Evolutionary conservation across 352 stramenopile species (phyloP).

Genomic region (Albugo laibachii): DNA sequence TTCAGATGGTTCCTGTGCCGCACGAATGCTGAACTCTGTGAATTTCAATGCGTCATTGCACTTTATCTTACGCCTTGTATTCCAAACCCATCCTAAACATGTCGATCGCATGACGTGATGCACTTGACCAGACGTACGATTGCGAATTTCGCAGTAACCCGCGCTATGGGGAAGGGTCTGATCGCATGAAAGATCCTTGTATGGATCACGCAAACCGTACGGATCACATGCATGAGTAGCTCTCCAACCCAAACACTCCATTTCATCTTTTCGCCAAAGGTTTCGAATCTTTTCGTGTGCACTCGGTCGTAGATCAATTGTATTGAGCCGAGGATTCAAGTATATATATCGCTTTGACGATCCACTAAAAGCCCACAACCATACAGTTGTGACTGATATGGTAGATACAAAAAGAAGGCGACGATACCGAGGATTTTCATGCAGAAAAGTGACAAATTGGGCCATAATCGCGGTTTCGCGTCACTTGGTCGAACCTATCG

Average conservation of each 20-base stretch:
- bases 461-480: too few species aligned
- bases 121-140: slow-evolving; percentile 27
- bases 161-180: slow-evolving; percentile 20
- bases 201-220: slow-evolving; percentile 22
- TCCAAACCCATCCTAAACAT: slow-evolving; percentile 47
- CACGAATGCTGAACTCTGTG: slow-evolving; percentile 44
- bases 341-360: slow-evolving; percentile 3
- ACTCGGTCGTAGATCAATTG: slow-evolving; percentile 12
- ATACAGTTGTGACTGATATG: too few species aligned
- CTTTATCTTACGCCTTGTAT: slow-evolving; percentile 9
- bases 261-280: slow-evolving; percentile 33
- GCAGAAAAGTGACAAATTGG: too few species aligned
- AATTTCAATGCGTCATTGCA: slow-evolving; percentile 38
- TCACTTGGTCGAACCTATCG: too few species aligned
- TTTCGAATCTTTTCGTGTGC: slow-evolving; percentile 10
- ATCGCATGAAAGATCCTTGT: slow-evolving; percentile 21
- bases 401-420: too few species aligned
- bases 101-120: slow-evolving; percentile 45
- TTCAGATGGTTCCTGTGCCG: slow-evolving; percentile 5
- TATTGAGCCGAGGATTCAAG: slow-evolving; percentile 20
- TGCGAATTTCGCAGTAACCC: slow-evolving; percentile 55
- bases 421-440: too few species aligned
- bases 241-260: slow-evolving; percentile 55
- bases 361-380: too few species aligned
- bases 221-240: slow-evolving; percentile 43